These are phyloP conservation scores for Medicago arabica DNA, from an alignment of 306 rosid genomes.

Conservation along the genomic window DNA sequence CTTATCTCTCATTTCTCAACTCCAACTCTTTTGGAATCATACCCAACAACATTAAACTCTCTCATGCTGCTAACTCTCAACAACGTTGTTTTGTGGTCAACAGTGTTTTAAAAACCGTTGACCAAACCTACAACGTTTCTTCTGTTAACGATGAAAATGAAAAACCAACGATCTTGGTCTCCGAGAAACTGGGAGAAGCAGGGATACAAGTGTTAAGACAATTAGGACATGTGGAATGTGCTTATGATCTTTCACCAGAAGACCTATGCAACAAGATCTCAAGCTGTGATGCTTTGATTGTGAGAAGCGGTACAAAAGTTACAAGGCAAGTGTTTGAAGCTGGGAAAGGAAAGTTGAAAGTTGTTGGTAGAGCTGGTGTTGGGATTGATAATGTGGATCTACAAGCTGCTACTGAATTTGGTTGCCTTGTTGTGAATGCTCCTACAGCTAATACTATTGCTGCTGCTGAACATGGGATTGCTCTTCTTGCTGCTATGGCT, in stretches of 20 bases:
- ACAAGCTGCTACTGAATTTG: constrained; percentile 87
- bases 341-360: constrained; percentile 73
- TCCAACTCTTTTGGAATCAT: constrained; percentile 16
- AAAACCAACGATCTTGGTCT: constrained; percentile 65
- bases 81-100: constrained; percentile 42
- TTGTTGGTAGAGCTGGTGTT: constrained; percentile 95
- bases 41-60: constrained; percentile 42
- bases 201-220: constrained; percentile 66
- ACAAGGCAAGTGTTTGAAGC: constrained; percentile 72
- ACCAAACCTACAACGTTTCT: constrained; percentile 3
- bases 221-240: constrained; percentile 70
- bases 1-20: constrained; percentile 54
- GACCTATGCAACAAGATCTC: constrained; percentile 77
- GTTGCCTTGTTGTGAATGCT: constrained; percentile 87
- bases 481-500: constrained; percentile 86
- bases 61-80: not conserved
- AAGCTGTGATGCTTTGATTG: constrained; percentile 75
- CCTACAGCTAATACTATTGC: constrained; percentile 92
- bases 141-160: not conserved
- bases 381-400: constrained; percentile 97
- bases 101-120: constrained; percentile 47
- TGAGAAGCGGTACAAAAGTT: constrained; percentile 87
- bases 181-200: constrained; percentile 89
- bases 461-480: constrained; percentile 90
- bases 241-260: constrained; percentile 59